Base-by-base conservation (phyloP, 2,329 filamentous ascomycete genomes). In the Xylaria sp. region DNA sequence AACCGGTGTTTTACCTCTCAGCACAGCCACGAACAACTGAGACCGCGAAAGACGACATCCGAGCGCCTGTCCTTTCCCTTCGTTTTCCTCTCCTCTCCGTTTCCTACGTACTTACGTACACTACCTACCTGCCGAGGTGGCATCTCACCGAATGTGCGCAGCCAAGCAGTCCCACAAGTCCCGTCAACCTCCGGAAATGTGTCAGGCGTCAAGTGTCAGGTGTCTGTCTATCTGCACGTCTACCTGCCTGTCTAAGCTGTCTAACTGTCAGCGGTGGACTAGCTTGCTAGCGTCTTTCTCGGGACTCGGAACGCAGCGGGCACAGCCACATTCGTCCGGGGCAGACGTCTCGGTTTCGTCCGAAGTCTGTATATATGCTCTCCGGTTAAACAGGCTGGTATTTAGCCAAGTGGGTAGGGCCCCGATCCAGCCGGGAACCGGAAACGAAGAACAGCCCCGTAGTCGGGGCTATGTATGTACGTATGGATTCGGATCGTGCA, bases 141-240 rank as follows among this genome's bases (percentile, higher is more conserved):
- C 18, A 43, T 43, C 55, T 41, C 23, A 28, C 55, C 18, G 20
- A 25, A 18, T 8, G 28, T 20, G 10, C 46, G 8, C 5, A 52
- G 33, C 33, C 10, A 52, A 28, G 49, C 1, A 52, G 23, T 13
- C 8, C 8, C 41, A 36, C 41, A 20, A 12, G 1, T 20, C 9
- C 46, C 20, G 9, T 49, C 33, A 36, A 36, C 33, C 15, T 39
- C 33, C 31, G 31, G 33, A 28, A 13, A 46, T 55, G 60, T 64
- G 55, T 67, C 58, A 61, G 64, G 64, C 62, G 20, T 23, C 28
- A 54, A 33, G 61, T 64, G 55, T 67, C 55, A 58, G 55, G 55
- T 57, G 20, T 28, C 25, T 28, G 25, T 28, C 28, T 28, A 28
- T 28, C 28, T 28, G 28, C 28, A 28, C 28, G 28, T 28, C 3